Evolutionary conservation across 1,139 yeast species (phyloP).

Genomic region (Debaryomyces sp.): DNA sequence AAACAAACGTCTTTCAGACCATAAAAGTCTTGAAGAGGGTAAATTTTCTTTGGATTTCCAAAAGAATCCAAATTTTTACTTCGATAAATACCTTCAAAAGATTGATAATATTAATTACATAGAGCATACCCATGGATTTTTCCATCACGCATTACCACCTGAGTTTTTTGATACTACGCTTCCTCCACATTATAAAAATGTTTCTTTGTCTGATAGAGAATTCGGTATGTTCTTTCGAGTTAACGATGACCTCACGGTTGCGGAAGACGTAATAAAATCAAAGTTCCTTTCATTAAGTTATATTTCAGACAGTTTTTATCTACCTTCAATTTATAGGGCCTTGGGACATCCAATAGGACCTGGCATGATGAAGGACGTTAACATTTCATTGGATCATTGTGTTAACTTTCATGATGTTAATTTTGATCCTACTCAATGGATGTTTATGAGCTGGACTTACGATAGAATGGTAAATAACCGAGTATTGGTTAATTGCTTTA

Average conservation of each 20-base stretch:
- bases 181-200: conserved; percentile 11
- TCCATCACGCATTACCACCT: conserved; percentile 34
- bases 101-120: conserved; percentile 28
- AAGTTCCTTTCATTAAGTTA: conserved; percentile 23
- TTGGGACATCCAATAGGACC: conserved; percentile 29
- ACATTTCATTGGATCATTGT: conserved; percentile 45
- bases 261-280: conserved; percentile 26
- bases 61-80: conserved; percentile 31
- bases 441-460: conserved; percentile 40
- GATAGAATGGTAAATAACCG: conserved; percentile 37
- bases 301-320: conserved; percentile 22
- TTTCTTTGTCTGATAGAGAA: conserved; percentile 20
- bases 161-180: conserved; percentile 22
- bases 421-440: conserved; percentile 42
- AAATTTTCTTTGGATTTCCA: conserved; percentile 24
- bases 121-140: conserved; percentile 35
- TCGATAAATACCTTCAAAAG: conserved; percentile 33
- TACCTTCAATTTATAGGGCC: conserved; percentile 24
- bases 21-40: conserved; percentile 16
- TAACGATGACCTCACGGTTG: conserved; percentile 28
- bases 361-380: conserved; percentile 25
- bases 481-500: conserved; percentile 29
- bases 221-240: conserved; percentile 39
- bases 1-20: conserved; percentile 14
- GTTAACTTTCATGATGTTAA: conserved; percentile 39